phyloP scores from a whole-genome alignment of 1,284 basidiomycete genomes.

The Fomes fomentarius region DNA sequence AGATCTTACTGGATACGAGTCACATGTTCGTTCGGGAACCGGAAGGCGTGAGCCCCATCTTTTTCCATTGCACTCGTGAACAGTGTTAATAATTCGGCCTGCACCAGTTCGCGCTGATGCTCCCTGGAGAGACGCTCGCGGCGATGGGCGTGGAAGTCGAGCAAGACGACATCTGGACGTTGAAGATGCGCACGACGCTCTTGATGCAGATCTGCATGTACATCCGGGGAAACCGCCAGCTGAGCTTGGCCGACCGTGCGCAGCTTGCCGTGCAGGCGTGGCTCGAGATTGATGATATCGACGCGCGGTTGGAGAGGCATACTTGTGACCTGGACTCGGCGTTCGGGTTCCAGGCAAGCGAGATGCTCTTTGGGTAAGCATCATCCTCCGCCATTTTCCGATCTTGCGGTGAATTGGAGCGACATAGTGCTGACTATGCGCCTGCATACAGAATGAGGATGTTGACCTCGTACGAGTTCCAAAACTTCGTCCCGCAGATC shows the following conservation, averaged over 20 bases:
- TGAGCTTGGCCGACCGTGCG: slow-evolving; percentile 52
- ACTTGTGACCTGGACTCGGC: slow-evolving; percentile 64
- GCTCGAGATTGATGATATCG: slow-evolving; percentile 69
- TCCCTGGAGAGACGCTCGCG: slow-evolving; percentile 61
- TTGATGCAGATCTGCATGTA: slow-evolving; percentile 69
- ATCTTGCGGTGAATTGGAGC: not conserved
- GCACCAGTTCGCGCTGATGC: slow-evolving; percentile 63
- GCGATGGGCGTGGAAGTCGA: slow-evolving; percentile 32
- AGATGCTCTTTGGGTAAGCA: slow-evolving; percentile 73
- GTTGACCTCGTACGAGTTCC: slow-evolving; percentile 69
- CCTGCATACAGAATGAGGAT: slow-evolving; percentile 54
- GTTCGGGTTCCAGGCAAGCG: slow-evolving; percentile 67
- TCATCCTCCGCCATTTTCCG: not conserved
- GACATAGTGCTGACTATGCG: not conserved
- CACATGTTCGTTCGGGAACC: slow-evolving; percentile 65
- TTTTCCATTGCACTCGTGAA: too few species aligned
- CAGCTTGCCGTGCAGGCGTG: slow-evolving; percentile 68
- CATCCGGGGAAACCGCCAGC: slow-evolving; percentile 48
- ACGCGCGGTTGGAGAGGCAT: slow-evolving; percentile 60
- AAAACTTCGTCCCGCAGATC: slow-evolving; percentile 59
- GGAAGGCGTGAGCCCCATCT: slow-evolving; percentile 61
- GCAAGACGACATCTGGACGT: slow-evolving; percentile 70
- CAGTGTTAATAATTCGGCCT: not conserved
- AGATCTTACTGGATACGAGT: slow-evolving; percentile 37
- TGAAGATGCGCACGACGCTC: slow-evolving; percentile 66